These are phyloP conservation scores for Beauveria sp. DNA, from an alignment of 2,329 filamentous ascomycete species.

Conservation along the genomic window DNA sequence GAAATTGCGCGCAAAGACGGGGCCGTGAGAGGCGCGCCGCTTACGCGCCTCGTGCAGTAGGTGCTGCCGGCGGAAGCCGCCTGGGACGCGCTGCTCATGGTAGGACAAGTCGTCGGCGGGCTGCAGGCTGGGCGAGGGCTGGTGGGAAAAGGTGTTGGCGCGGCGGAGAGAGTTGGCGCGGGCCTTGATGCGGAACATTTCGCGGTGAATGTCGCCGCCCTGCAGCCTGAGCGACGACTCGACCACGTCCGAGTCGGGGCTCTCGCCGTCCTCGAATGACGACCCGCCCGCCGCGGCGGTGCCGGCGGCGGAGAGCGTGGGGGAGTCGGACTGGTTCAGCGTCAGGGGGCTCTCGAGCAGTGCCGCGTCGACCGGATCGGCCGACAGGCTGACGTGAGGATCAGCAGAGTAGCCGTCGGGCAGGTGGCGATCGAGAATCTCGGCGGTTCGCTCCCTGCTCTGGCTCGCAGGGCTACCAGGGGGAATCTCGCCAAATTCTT, in stretches of 20 bases:
- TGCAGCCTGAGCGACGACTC: conserved; percentile 62
- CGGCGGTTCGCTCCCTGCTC: conserved; percentile 25
- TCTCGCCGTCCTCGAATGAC: conserved; percentile 17
- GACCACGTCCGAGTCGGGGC: conserved; percentile 30
- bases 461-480: conserved; percentile 20
- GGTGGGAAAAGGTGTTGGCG: conserved; percentile 60
- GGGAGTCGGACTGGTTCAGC: conserved; percentile 4
- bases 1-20: conserved; percentile 58
- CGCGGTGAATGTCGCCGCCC: conserved; percentile 71
- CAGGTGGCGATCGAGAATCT: conserved; percentile 30
- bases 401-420: conserved; percentile 34
- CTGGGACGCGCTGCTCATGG: conserved; percentile 35
- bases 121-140: conserved; percentile 26
- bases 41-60: conserved; percentile 31
- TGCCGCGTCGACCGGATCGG: conserved; percentile 13
- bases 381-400: conserved; percentile 27
- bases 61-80: conserved; percentile 40
- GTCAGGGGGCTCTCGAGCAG: conserved; percentile 12
- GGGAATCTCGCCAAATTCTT: conserved; percentile 19
- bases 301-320: conserved; percentile 10
- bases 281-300: conserved; percentile 12
- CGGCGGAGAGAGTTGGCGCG: conserved; percentile 44
- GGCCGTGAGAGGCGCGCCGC: conserved; percentile 24
- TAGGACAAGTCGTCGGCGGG: conserved; percentile 25
- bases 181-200: conserved; percentile 67